Percentiles rank a stretch among this genome's conserved stretches.
Conservation (phyloP, 306 rosid species). For the Aeschynomene evenia region DNA sequence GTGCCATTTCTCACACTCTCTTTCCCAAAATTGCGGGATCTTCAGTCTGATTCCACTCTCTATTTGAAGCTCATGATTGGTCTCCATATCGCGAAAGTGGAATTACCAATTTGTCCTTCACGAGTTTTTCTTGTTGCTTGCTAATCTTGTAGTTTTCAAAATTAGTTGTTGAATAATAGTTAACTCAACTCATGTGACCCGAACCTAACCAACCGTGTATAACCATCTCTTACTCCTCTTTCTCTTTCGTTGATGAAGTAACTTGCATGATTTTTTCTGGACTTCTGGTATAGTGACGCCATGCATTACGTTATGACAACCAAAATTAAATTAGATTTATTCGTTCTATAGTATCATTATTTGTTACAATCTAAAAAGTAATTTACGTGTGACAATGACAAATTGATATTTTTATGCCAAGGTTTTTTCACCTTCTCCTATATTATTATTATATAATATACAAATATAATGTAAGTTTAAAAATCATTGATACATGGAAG, state of each 20-base stretch:
- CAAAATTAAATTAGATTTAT: not conserved
- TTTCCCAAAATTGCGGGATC: not conserved
- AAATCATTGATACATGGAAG: not conserved
- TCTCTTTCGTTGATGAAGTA: too few species aligned
- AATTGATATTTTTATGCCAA: not conserved
- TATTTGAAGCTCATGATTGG: not conserved
- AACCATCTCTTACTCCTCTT: too few species aligned
- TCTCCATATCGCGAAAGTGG: not conserved
- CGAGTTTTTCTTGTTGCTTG: not conserved
- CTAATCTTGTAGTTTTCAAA: too few species aligned
- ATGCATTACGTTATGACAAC: too few species aligned
- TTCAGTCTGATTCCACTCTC: not conserved
- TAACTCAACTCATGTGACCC: too few species aligned
- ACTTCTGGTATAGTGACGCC: too few species aligned
- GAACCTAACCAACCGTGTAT: too few species aligned
- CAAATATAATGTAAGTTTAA: too few species aligned
- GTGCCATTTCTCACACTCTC: conserved; percentile 57
- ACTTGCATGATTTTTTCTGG: too few species aligned
- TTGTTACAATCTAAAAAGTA: not conserved
- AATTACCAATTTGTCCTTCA: conserved; percentile 23
- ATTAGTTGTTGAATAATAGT: too few species aligned
- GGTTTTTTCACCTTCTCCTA: not conserved
- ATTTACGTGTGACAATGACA: not conserved
- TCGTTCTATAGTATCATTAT: not conserved
- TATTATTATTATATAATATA: too few species aligned